Evolutionary conservation across 2,329 filamentous ascomycete genomes (phyloP).

Genomic region (Diaporthe amygdali): DNA sequence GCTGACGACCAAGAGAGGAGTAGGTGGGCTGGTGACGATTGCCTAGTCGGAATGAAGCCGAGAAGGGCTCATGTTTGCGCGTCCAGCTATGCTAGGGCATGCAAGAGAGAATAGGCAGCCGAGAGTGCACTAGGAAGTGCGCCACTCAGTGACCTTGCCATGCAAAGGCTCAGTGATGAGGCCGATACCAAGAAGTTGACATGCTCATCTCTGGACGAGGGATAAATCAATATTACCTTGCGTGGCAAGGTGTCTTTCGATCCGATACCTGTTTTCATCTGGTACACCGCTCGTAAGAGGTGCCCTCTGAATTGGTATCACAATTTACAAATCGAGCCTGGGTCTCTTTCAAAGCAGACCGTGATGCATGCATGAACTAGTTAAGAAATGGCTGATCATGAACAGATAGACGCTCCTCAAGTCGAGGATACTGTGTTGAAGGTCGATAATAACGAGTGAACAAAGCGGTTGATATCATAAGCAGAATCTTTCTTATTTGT

Average conservation of each 20-base stretch:
- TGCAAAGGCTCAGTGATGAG: neutral
- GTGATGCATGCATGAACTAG: no score
- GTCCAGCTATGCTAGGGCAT: neutral
- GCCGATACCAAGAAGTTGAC: neutral
- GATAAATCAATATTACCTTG: neutral
- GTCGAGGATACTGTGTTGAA: neutral
- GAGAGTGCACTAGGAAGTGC: neutral
- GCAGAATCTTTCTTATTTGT: no score
- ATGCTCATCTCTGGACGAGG: neutral
- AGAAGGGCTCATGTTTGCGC: neutral
- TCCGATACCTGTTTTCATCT: neutral
- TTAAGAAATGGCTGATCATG: no score
- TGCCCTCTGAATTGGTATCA: neutral
- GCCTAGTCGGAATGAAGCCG: neutral
- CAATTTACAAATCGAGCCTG: no score
- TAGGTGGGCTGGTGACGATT: neutral
- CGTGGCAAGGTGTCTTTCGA: neutral
- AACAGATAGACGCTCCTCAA: neutral
- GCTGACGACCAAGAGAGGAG: no score
- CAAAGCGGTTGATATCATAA: neutral
- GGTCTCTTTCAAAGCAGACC: no score
- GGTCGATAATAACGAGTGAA: neutral
- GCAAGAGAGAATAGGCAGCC: neutral
- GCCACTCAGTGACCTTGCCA: no score
- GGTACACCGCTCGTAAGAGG: neutral